Conservation (phyloP, 2,329 filamentous ascomycete species). For the Achaetomium macrosporum region DNA sequence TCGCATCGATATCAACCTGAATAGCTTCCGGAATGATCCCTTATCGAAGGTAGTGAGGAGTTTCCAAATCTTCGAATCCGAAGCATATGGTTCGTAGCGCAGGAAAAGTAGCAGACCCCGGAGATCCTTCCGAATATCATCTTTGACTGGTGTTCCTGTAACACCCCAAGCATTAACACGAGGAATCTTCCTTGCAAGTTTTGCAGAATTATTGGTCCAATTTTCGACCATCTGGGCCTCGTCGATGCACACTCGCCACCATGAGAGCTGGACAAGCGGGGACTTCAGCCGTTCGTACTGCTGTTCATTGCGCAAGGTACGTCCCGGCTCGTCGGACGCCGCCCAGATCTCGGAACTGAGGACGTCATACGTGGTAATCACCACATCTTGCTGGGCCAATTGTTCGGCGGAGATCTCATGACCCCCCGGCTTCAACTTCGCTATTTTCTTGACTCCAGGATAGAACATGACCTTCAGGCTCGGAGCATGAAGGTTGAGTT, state of each 20-base stretch:
- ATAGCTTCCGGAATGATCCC: conserved; percentile 60
- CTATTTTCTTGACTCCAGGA: conserved; percentile 38
- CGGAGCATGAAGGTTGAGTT: conserved; percentile 55
- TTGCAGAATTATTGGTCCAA: conserved; percentile 76
- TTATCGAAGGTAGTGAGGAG: conserved; percentile 57
- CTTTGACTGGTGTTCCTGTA: conserved; percentile 82
- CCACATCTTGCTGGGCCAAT: conserved; percentile 49
- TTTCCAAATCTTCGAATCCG: conserved; percentile 60
- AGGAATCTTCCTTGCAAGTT: conserved; percentile 72
- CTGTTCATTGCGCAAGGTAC: conserved; percentile 59
- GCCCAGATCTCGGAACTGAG: conserved; percentile 78
- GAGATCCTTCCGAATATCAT: conserved; percentile 55
- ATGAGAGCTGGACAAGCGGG: conserved; percentile 72
- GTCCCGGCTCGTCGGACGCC: conserved; percentile 62
- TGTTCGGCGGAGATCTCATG: conserved; percentile 36
- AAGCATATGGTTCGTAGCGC: conserved; percentile 68
- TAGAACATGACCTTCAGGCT: conserved; percentile 52
- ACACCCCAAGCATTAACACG: conserved; percentile 87
- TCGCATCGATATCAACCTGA: conserved; percentile 66
- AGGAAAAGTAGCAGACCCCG: conserved; percentile 78
- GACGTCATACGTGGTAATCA: conserved; percentile 62
- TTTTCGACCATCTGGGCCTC: conserved; percentile 92
- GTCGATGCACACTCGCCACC: conserved; percentile 78
- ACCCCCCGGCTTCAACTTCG: conserved; percentile 33
- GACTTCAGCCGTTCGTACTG: conserved; percentile 63